Percentiles rank a stretch among this genome's conserved stretches.
Evolutionary conservation across 257 asterid species (phyloP).

Genomic region (Ilex asprella): DNA sequence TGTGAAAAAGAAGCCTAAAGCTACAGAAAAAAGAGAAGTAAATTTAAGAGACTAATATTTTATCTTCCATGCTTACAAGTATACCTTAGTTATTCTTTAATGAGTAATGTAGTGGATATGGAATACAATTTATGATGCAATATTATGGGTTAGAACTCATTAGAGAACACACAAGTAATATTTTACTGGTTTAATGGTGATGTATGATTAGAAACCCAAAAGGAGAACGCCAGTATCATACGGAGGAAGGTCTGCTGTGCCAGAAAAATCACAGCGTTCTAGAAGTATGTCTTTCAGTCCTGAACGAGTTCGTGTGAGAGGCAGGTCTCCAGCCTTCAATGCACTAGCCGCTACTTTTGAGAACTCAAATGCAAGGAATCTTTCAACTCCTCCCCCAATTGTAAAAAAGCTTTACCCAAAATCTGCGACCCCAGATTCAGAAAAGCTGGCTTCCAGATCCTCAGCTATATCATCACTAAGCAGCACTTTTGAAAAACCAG

Average conservation of each 20-base stretch:
- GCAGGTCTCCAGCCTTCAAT: conserved; percentile 96
- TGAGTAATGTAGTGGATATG: too few species aligned
- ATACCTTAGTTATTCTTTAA: too few species aligned
- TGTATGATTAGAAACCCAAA: conserved; percentile 62
- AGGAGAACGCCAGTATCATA: conserved; percentile 60
- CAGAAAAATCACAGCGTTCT: conserved; percentile 79
- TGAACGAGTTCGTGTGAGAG: conserved; percentile 96
- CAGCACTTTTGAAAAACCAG: conserved; percentile 53
- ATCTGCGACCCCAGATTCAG: conserved; percentile 78
- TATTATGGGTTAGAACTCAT: too few species aligned
- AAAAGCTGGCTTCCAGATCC: conserved; percentile 43
- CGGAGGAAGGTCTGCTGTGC: conserved; percentile 76
- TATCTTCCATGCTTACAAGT: too few species aligned
- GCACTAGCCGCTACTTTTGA: conserved; percentile 94
- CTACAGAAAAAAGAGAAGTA: too few species aligned
- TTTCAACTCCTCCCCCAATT: conserved; percentile 94
- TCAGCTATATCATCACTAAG: conserved; percentile 64
- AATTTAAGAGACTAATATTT: too few species aligned
- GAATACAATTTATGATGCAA: too few species aligned
- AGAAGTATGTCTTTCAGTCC: conserved; percentile 98
- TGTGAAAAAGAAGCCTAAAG: too few species aligned
- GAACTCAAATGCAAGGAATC: conserved; percentile 65
- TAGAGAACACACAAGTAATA: too few species aligned
- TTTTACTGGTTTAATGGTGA: neutral
- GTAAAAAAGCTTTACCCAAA: conserved; percentile 81